Evolutionary conservation across 2,329 filamentous ascomycete genomes (phyloP), one percentile per base, ranked within the genome.

Genomic region (Plectosphaerella sp.): DNA sequence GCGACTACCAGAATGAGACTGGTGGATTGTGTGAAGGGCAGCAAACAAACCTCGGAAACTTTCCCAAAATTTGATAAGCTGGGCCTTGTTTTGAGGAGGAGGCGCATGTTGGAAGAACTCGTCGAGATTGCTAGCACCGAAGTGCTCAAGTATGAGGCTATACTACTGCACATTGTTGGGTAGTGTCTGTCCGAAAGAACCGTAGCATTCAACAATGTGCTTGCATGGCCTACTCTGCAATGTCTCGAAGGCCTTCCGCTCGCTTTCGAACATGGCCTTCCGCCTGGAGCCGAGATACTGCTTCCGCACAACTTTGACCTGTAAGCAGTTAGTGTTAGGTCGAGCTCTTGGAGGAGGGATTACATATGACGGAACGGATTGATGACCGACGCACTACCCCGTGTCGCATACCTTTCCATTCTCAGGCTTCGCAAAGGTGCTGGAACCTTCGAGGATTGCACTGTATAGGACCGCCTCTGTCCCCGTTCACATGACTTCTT

Each of bases 121-220:
- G 15, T 39, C 37, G 10, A 39, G 37, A n/a, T 39, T 39, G 37
- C 37, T 4, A 18, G 7, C 37, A 14, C 37, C 37, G 16, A 39
- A 15, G 37, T 39, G 16, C 16, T 39, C 37, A 3, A 39, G 14
- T 15, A 39, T 16, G 5, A 39, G 16, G 14, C 16, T 39, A 12
- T 14, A 39, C 2, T 4, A n/a, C 3, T 3, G 15, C 16, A 8
- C 37, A 18, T n/a, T n/a, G 3, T 16, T 14, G 7, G 37, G 37
- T 3, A 4, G 10, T 16, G 45, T 20, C 42, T 54, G 53, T 39
- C 41, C 41, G 24, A 54, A 52, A 15, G 47, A 49, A 10, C 53
- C 53, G 24, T 47, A 50, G 24, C 35, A 54, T 25, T 47, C 47
- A 22, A 54, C 50, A n/a, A 54, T 33, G 41, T 54, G 14, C 15